These are phyloP conservation scores for Cicer chorassanicum DNA, from an alignment of 306 rosid genomes.

Conservation along the genomic window DNA sequence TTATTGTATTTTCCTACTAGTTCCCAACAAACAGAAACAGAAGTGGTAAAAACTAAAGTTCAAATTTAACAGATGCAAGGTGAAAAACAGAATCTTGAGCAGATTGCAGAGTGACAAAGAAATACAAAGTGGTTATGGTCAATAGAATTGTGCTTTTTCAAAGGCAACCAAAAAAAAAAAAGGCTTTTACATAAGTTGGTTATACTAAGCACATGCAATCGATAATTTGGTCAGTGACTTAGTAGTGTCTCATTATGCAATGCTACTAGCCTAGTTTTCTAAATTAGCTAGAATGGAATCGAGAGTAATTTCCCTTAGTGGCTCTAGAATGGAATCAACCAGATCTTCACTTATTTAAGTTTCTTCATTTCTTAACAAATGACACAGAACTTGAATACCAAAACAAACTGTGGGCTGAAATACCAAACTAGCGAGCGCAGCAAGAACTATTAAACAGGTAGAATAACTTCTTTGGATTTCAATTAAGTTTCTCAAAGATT, in stretches of 20 bases:
- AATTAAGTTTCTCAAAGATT: background rate
- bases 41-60: background rate
- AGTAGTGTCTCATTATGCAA: background rate
- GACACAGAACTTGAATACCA: constrained; percentile 4
- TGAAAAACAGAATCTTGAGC: constrained; percentile 10
- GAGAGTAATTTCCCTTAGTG: no score
- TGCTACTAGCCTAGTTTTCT: background rate
- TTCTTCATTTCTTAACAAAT: constrained; percentile 28
- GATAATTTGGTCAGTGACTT: background rate
- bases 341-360: background rate
- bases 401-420: constrained; percentile 8
- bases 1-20: background rate
- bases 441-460: constrained; percentile 2
- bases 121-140: constrained; percentile 6
- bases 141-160: background rate
- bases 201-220: background rate
- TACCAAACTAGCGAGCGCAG: constrained; percentile 6
- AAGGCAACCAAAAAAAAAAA: constrained; percentile 9
- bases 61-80: constrained; percentile 19
- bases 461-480: constrained; percentile 10
- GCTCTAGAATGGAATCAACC: no score
- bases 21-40: no score
- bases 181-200: background rate
- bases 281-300: background rate
- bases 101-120: constrained; percentile 9